Evolutionary conservation across 495 filamentous ascomycete species (phyloP), one percentile per base, ranked within the genome.

Genomic region (Cetradonia linearis): DNA sequence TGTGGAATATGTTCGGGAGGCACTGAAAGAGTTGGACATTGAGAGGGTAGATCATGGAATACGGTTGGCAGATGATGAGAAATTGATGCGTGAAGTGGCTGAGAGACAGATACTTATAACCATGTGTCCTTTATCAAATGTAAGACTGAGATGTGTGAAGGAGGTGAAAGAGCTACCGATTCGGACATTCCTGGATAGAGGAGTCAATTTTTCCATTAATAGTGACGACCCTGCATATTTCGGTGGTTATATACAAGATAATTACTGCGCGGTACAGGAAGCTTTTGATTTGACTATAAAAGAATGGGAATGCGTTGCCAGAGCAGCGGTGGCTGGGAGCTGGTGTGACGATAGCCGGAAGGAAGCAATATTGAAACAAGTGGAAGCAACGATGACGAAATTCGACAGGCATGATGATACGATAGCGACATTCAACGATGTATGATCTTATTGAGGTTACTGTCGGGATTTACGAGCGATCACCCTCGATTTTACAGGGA

Each of bases 211-310:
- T 63, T 83, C 81, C 11, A 80, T 88, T 59, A 87, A 87, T 63
- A 85, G 84, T 66, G 85, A 92, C 67, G 87, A 91, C 68, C 87
- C 87, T 50, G 86, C 85, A 11, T 92, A 91, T 69, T 91, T 91
- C 75, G 86, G 86, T 7, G 84, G 83, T 0, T 89, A 88, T 69
- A 82, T 89, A 57, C 71, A 86, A 60, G 83, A 87, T 66, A 88
- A 88, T 63, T 89, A 87, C 68, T 88, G 83, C 62, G 83, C 82
- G 5, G 84, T 89, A 14, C 83, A 89, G 68, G 86, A 88, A 60
- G 84, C 85, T 18, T 86, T 86, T 70, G 67, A 74, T 34, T 63
- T 92, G 61, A 76, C 67, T 20, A 67, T 82, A 4, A 66, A 72
- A 23, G 85, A 91, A 60, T 90, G 87, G 88, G 74, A 70, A 65